A percentile compares a stretch with the other conserved stretches of the same genome.
Conservation (phyloP, 371 early-diverging fungal species). For the Mucor indicus region DNA sequence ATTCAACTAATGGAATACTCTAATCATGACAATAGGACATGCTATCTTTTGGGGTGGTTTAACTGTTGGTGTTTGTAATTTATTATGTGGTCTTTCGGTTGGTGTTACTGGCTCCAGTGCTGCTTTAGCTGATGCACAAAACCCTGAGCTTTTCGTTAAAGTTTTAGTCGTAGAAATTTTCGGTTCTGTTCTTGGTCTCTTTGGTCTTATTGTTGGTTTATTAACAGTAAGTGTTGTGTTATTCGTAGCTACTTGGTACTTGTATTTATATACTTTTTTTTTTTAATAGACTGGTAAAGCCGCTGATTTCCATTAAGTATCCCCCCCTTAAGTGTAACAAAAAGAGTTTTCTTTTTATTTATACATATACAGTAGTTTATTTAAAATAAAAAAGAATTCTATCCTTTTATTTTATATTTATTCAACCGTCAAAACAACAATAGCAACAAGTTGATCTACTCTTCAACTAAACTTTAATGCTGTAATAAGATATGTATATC, state of each 20-base stretch:
- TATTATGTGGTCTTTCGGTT: constrained; percentile 93
- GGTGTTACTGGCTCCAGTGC: constrained; percentile 93
- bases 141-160: constrained; percentile 93
- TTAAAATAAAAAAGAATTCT: too few relatives aligned
- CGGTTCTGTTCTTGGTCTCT: constrained; percentile 93
- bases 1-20: not conserved
- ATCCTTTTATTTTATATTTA: too few relatives aligned
- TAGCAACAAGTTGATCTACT: too few relatives aligned
- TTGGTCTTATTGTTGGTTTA: constrained; percentile 89
- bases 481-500: too few relatives aligned
- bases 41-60: constrained; percentile 96
- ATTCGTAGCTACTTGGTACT: not conserved
- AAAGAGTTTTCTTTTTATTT: too few relatives aligned
- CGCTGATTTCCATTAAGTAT: constrained; percentile 49
- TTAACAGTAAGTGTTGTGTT: constrained; percentile 52
- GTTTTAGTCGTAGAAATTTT: constrained; percentile 97
- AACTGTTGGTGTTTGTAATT: constrained; percentile 92
- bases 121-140: constrained; percentile 95
- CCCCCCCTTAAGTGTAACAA: too few relatives aligned
- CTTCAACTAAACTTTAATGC: too few relatives aligned
- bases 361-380: too few relatives aligned
- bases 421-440: too few relatives aligned
- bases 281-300: constrained; percentile 53
- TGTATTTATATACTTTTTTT: not conserved
- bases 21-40: constrained; percentile 56